Percentiles rank a stretch among this genome's conserved stretches.
Conservation (phyloP, 202 grass and related monocot species). For the Schoenoplectus tabernaemontani region DNA sequence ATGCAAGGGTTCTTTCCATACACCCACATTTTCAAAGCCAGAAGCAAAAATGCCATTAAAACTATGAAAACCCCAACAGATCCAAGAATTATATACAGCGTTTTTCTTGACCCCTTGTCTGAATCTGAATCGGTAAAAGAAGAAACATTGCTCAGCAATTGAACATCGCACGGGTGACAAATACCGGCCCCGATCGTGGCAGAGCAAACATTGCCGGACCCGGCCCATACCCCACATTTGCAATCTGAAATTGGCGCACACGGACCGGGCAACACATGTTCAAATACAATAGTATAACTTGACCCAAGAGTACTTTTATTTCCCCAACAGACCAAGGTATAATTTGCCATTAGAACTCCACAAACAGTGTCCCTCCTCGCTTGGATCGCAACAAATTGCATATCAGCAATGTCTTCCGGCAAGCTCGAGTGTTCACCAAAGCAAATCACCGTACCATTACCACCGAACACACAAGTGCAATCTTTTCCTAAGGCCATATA, state of each 20-base stretch:
- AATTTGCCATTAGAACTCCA: conserved; percentile 69
- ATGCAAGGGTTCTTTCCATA: conserved; percentile 21
- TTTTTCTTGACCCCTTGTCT: conserved; percentile 23
- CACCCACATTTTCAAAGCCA: not conserved
- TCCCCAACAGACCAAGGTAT: conserved; percentile 84
- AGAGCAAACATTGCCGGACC: conserved; percentile 45
- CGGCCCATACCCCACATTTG: conserved; percentile 60
- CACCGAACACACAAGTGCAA: conserved; percentile 53
- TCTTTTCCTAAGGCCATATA: conserved; percentile 58
- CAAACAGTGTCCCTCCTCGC: conserved; percentile 55
- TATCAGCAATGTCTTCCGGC: conserved; percentile 10
- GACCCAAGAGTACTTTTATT: conserved; percentile 6
- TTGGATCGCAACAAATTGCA: conserved; percentile 67
- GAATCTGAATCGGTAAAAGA: not conserved
- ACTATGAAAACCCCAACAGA: conserved; percentile 32
- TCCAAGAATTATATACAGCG: conserved; percentile 38
- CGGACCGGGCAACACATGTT: conserved; percentile 50
- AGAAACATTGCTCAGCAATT: conserved; percentile 12
- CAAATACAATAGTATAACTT: conserved; percentile 40
- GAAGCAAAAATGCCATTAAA: conserved; percentile 9
- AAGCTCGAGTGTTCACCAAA: conserved; percentile 38
- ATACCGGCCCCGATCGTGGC: not conserved
- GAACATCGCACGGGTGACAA: conserved; percentile 47
- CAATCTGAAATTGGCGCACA: conserved; percentile 42
- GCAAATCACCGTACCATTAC: conserved; percentile 56